Percentiles rank a stretch among this genome's conserved stretches.
Conservation (phyloP, 2,329 filamentous ascomycete genomes). For the Aspergillus sp. region DNA sequence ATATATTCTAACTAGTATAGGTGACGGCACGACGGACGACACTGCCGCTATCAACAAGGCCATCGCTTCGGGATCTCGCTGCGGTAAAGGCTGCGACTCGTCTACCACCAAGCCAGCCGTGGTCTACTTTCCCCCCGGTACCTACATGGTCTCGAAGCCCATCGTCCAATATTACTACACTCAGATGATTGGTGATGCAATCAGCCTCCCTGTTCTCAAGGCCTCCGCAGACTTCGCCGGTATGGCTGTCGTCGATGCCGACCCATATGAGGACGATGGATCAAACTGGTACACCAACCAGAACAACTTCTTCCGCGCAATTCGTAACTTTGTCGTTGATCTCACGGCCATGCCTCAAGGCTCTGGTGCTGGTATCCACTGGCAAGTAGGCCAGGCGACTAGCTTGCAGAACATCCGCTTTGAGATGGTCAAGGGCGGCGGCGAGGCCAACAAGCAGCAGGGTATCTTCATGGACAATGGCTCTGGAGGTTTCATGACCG, state of each 20-base stretch:
- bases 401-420: slow-evolving; percentile 79
- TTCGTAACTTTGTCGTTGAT: slow-evolving; percentile 81
- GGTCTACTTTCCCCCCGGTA: slow-evolving; percentile 89
- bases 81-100: slow-evolving; percentile 78
- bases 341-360: slow-evolving; percentile 63
- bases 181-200: slow-evolving; percentile 81
- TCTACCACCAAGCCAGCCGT: slow-evolving; percentile 80
- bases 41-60: slow-evolving; percentile 85
- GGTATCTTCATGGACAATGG: slow-evolving; percentile 85
- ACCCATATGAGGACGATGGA: slow-evolving; percentile 73
- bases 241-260: slow-evolving; percentile 84
- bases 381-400: slow-evolving; percentile 82
- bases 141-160: slow-evolving; percentile 76
- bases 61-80: slow-evolving; percentile 75
- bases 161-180: slow-evolving; percentile 90
- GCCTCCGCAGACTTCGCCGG: slow-evolving; percentile 70
- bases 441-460: slow-evolving; percentile 65
- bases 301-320: slow-evolving; percentile 78
- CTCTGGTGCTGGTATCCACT: slow-evolving; percentile 72
- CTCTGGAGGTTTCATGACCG: slow-evolving; percentile 79
- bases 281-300: slow-evolving; percentile 78
- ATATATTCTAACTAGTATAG: slow-evolving; percentile 34
- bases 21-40: slow-evolving; percentile 73
- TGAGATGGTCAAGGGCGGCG: slow-evolving; percentile 70
- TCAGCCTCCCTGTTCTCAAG: slow-evolving; percentile 72